Base-by-base conservation (phyloP, 225 moss, liverwort and hornwort genomes). In the Thuidium tamariscinum region DNA sequence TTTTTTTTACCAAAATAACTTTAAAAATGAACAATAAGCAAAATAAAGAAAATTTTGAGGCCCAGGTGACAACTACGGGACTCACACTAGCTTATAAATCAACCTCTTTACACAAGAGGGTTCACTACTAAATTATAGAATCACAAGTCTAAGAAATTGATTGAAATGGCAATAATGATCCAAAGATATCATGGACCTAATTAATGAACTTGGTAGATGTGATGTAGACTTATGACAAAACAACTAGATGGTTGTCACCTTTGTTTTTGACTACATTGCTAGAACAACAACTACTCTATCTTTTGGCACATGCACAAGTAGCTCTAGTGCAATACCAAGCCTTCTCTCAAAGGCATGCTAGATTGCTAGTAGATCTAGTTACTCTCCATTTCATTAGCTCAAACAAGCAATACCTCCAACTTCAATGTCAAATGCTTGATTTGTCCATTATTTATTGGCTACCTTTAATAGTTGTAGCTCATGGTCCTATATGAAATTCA, bases 401-500 rank as follows among this genome's bases (percentile, higher is more conserved):
- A 36, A 66, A 9, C 11, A 0, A 66, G 17, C 11, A 0, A 66
- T 5, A 36, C 11, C 11, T 36, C 3, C 0, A 1, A 66, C 11
- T 66, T 11, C 6, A 5, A 20, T 36, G 11, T 36, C 0, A 36
- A 36, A n/a, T n/a, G n/a, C n/a, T n/a, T n/a, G n/a, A n/a, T n/a
- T n/a, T n/a, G n/a, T n/a, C n/a, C n/a, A n/a, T n/a, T n/a, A n/a
- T n/a, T n/a, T n/a, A n/a, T n/a, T n/a, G n/a, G n/a, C n/a, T n/a
- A n/a, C n/a, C n/a, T n/a, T n/a, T n/a, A n/a, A n/a, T n/a, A n/a
- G n/a, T n/a, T n/a, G n/a, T n/a, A n/a, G n/a, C n/a, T n/a, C n/a
- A n/a, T n/a, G n/a, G n/a, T n/a, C n/a, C n/a, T n/a, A n/a, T n/a
- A n/a, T n/a, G n/a, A n/a, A n/a, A n/a, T n/a, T n/a, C n/a, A n/a